Conservation (phyloP, 257 asterid species). For the Solanum sejunctum region DNA sequence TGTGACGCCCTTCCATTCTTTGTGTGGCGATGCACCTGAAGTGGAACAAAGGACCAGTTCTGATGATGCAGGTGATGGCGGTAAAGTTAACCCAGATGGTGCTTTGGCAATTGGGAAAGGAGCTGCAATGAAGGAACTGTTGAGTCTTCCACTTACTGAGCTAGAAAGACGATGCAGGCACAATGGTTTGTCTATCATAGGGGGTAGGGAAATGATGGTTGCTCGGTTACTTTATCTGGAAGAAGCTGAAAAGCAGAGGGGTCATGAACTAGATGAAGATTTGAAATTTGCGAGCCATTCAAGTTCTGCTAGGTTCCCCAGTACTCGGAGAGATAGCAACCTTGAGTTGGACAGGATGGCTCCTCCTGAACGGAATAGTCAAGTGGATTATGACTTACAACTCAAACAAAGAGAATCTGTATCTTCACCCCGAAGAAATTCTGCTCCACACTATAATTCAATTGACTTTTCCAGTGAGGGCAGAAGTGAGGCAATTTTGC, state of each 20-base stretch:
- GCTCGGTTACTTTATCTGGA: constrained; percentile 83
- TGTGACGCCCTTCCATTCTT: constrained; percentile 68
- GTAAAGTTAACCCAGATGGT: constrained; percentile 56
- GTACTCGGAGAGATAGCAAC: constrained; percentile 33
- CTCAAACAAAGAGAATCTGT: constrained; percentile 32
- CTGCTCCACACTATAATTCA: constrained; percentile 17
- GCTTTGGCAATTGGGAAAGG: constrained; percentile 93
- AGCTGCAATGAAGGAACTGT: constrained; percentile 78
- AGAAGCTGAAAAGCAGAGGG: constrained; percentile 85
- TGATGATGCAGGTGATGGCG: constrained; percentile 30
- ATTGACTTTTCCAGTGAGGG: constrained; percentile 25
- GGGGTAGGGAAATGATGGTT: constrained; percentile 94
- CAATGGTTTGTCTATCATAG: constrained; percentile 76
- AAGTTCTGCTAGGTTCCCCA: constrained; percentile 39
- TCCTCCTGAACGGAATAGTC: constrained; percentile 30
- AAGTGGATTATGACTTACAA: constrained; percentile 28
- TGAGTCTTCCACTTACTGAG: constrained; percentile 60
- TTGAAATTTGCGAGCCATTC: constrained; percentile 49
- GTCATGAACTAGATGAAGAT: constrained; percentile 61
- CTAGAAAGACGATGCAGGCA: constrained; percentile 90
- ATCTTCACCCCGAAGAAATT: constrained; percentile 18
- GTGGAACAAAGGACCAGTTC: constrained; percentile 49
- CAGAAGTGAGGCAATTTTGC: constrained; percentile 50
- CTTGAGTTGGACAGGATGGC: constrained; percentile 34
- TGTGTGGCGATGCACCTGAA: constrained; percentile 89